These are phyloP conservation scores for Saccharomyces hybrid DNA, from an alignment of 1,139 yeast genomes.

Conservation along the genomic window DNA sequence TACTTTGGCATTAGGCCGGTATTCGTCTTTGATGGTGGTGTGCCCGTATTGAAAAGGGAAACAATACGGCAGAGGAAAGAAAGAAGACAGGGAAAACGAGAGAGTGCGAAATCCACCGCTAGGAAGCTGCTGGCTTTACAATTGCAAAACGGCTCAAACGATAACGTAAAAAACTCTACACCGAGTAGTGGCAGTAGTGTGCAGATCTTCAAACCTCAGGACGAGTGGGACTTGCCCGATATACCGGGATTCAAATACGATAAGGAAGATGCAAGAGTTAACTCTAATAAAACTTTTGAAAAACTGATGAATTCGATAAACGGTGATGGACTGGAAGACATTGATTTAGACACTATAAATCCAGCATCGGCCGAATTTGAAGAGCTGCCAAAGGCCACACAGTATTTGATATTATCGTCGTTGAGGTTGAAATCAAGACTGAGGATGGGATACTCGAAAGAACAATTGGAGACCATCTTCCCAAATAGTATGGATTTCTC, in stretches of 20 bases:
- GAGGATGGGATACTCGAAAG: slow-evolving; percentile 90
- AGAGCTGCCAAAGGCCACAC: slow-evolving; percentile 68
- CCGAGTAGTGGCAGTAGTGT: slow-evolving; percentile 5
- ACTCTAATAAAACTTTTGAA: slow-evolving; percentile 65
- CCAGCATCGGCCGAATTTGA: slow-evolving; percentile 62
- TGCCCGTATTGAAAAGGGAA: slow-evolving; percentile 72
- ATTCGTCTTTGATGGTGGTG: slow-evolving; percentile 97
- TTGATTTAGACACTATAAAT: slow-evolving; percentile 62
- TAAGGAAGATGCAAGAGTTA: slow-evolving; percentile 57
- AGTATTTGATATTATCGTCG: slow-evolving; percentile 79
- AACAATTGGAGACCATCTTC: slow-evolving; percentile 71
- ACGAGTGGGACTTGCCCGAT: slow-evolving; percentile 81
- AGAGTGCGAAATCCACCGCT: slow-evolving; percentile 68
- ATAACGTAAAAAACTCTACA: slow-evolving; percentile 10
- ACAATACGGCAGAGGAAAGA: slow-evolving; percentile 68
- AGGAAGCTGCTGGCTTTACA: slow-evolving; percentile 74
- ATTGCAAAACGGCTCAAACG: slow-evolving; percentile 45
- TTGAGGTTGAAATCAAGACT: slow-evolving; percentile 77
- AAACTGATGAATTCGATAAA: slow-evolving; percentile 53
- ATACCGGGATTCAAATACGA: slow-evolving; percentile 42
- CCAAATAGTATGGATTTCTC: slow-evolving; percentile 88
- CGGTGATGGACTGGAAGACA: slow-evolving; percentile 55
- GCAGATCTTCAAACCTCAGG: slow-evolving; percentile 41
- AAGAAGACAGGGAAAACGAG: slow-evolving; percentile 66
- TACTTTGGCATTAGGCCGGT: slow-evolving; percentile 88